Evolutionary conservation across 2,329 filamentous ascomycete species (phyloP), one percentile per base, ranked within the genome.

Genomic region (Sordariomycetes sp.): DNA sequence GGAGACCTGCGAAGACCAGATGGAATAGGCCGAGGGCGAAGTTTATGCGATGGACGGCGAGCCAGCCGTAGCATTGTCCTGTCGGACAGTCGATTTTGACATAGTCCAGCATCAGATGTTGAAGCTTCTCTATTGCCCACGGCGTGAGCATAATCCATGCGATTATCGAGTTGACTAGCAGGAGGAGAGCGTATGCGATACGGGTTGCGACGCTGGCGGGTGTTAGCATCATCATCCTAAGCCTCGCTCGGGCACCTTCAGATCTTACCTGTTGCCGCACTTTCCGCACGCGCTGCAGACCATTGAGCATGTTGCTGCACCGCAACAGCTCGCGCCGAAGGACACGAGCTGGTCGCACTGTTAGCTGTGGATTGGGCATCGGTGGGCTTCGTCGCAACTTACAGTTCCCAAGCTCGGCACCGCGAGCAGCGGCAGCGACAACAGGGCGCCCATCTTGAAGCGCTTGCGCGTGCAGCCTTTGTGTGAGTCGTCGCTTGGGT

Each of bases 71-170:
- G 57, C 92, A 98, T 53, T 90, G 75, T 46, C 90, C 85, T 32
- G 84, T 88, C 19, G 86, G 81, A 56, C 92, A 98, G 51, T 82
- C 82, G 53, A 98, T 94, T 50, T 86, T 87, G 66, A 98, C 88
- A 54, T 95, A 96, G 61, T 96, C 87, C 44, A 98, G 72, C 10
- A 86, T 92, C 35, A 96, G 69, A 44, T 93, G 78, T 61, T 96
- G 80, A 6, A 98, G 71, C 57, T 96, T 96, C 51, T 94, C 86
- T 54, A 98, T 85, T 21, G 92, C 92, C 92, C 92, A 98, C 34
- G 87, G 86, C 16, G 92, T 98, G 64, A 98, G 86, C 86, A 96
- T 94, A 47, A 98, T 86, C 92, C 92, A 98, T 23, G 92, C 90
- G 33, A 96, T 58, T 44, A 96, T 94, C 39, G 90, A 95, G 71